Conservation (phyloP, 805 yeast genomes). For the Candida fluviatilis region DNA sequence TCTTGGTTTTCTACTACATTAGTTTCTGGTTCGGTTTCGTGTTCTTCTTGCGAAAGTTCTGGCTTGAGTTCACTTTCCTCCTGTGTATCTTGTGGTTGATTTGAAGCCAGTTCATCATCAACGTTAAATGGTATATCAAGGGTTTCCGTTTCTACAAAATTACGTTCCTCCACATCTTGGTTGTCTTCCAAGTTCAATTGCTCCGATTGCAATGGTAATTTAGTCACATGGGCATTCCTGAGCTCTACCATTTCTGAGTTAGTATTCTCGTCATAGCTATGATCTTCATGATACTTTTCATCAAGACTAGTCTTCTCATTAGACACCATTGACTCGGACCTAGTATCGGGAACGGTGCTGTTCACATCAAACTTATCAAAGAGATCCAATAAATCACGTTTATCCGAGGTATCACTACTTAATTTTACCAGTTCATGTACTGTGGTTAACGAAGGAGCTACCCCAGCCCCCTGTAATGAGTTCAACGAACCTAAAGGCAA, state of each 20-base stretch:
- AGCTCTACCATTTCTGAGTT: slow-evolving; percentile 2
- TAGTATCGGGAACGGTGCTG: neutral
- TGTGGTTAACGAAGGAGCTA: neutral
- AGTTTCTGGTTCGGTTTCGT: neutral
- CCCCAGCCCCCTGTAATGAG: slow-evolving; percentile 1
- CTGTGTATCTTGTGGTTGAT: neutral
- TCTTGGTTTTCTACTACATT: slow-evolving; percentile 3
- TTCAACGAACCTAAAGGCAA: slow-evolving; percentile 1
- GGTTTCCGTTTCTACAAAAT: neutral
- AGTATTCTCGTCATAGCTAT: neutral
- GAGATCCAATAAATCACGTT: slow-evolving; percentile 26
- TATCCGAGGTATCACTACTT: neutral
- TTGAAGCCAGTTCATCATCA: neutral
- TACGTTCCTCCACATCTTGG: neutral
- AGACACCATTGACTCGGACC: neutral
- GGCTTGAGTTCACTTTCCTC: too few relatives aligned
- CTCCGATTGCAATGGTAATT: neutral
- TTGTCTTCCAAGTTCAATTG: neutral
- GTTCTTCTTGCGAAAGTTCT: too few relatives aligned
- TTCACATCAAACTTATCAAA: slow-evolving; percentile 33
- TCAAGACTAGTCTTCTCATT: slow-evolving; percentile 2
- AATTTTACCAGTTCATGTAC: slow-evolving; percentile 1
- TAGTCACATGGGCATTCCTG: neutral
- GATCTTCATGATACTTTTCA: slow-evolving; percentile 7
- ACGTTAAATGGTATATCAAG: neutral